Evolutionary conservation across 2,329 filamentous ascomycete species (phyloP).

Genomic region (Tolypocladium nubicola): DNA sequence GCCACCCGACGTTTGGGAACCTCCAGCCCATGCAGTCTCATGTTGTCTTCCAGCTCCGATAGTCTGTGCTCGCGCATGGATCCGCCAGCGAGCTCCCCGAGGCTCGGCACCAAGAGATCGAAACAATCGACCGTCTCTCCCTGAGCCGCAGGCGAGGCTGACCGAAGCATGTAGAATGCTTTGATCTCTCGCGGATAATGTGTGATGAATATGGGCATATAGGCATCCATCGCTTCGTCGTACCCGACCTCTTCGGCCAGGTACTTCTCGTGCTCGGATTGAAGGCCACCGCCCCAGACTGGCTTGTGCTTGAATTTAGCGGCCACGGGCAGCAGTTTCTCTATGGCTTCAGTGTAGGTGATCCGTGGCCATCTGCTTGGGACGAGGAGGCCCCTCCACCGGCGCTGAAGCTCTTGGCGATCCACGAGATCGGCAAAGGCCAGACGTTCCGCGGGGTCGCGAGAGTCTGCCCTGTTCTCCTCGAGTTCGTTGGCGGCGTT

Average conservation of each 20-base stretch:
- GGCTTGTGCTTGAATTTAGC: slow-evolving; percentile 58
- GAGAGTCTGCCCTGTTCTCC: slow-evolving; percentile 21
- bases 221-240: slow-evolving; percentile 30
- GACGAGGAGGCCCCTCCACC: slow-evolving; percentile 61
- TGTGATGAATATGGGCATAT: slow-evolving; percentile 76
- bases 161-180: slow-evolving; percentile 63
- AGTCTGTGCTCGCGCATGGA: slow-evolving; percentile 81
- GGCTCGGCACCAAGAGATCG: slow-evolving; percentile 75
- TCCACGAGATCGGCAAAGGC: slow-evolving; percentile 34
- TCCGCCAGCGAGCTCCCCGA: slow-evolving; percentile 80
- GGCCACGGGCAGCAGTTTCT: slow-evolving; percentile 50
- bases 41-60: slow-evolving; percentile 54
- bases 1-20: slow-evolving; percentile 19
- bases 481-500: slow-evolving; percentile 35
- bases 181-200: slow-evolving; percentile 85
- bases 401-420: slow-evolving; percentile 40
- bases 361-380: slow-evolving; percentile 61
- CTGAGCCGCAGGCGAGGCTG: slow-evolving; percentile 14
- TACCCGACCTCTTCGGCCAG: slow-evolving; percentile 58
- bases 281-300: slow-evolving; percentile 62
- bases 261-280: slow-evolving; percentile 88
- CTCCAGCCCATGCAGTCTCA: slow-evolving; percentile 57
- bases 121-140: slow-evolving; percentile 72
- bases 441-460: slow-evolving; percentile 26
- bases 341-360: slow-evolving; percentile 71